A percentile compares a stretch with the other conserved stretches of the same genome.
phyloP scores from a whole-genome alignment of 495 filamentous ascomycete genomes.

The Tuber brumale region DNA sequence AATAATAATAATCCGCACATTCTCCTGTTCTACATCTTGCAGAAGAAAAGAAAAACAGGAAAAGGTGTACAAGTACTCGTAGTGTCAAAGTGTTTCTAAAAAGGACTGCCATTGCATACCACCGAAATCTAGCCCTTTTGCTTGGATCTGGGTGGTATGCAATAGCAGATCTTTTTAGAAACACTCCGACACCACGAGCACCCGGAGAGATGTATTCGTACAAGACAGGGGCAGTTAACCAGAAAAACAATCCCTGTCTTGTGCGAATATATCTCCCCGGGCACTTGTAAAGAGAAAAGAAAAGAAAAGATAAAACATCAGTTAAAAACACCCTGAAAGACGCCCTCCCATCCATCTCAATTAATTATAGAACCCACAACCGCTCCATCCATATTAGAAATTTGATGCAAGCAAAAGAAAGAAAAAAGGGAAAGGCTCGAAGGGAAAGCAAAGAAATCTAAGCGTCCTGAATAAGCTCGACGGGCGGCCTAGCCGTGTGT shows the following conservation, averaged over 20 bases:
- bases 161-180: too few species aligned
- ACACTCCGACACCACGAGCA: too few species aligned
- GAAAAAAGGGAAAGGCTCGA: neutral
- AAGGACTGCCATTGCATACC: too few species aligned
- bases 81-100: too few species aligned
- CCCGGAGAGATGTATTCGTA: too few species aligned
- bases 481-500: conserved; percentile 77
- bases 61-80: neutral
- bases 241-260: too few species aligned
- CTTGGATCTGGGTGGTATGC: too few species aligned
- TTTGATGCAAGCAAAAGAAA: neutral
- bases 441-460: conserved; percentile 15
- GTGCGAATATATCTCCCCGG: too few species aligned
- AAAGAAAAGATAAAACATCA: neutral
- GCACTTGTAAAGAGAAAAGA: neutral
- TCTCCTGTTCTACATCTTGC: neutral
- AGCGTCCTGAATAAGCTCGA: conserved; percentile 64
- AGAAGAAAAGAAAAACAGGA: neutral
- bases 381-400: neutral
- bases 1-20: neutral
- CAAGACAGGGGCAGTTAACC: too few species aligned
- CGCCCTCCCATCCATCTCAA: neutral
- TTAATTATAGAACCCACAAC: neutral
- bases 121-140: too few species aligned
- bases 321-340: neutral